Conservation (phyloP, 2,329 filamentous ascomycete genomes). For the Beauveria brongniartii region DNA sequence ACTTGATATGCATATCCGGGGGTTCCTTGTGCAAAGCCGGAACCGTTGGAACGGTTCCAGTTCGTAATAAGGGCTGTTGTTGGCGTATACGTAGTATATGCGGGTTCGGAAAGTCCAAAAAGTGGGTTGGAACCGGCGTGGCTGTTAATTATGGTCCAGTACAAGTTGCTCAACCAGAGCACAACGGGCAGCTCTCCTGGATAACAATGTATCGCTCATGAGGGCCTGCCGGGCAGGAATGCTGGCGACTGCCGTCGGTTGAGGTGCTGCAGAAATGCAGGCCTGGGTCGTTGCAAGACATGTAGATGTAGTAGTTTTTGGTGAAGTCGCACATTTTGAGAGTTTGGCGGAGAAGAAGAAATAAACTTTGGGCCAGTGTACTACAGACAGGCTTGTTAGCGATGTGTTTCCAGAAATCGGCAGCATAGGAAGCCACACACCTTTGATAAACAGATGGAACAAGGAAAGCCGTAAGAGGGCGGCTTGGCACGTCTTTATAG, state of each 20-base stretch:
- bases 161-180: constrained; percentile 24
- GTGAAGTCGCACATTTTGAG: constrained; percentile 54
- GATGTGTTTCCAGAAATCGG: neutral
- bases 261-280: constrained; percentile 64
- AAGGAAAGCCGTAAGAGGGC: neutral
- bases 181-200: constrained; percentile 49
- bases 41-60: neutral
- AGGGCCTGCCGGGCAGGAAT: constrained; percentile 53
- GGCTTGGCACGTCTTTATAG: neutral
- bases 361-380: neutral
- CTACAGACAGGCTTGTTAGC: neutral
- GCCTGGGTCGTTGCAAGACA: constrained; percentile 58
- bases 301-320: constrained; percentile 73
- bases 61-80: neutral
- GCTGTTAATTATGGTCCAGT: neutral
- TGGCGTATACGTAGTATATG: neutral
- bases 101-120: neutral
- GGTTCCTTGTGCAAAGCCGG: neutral
- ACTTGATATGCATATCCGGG: neutral
- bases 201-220: constrained; percentile 69
- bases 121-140: neutral
- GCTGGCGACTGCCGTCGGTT: constrained; percentile 54
- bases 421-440: neutral
- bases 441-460: neutral
- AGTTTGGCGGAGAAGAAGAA: neutral